Base-by-base conservation (phyloP, 306 rosid genomes). In the Bauhinia variegata region DNA sequence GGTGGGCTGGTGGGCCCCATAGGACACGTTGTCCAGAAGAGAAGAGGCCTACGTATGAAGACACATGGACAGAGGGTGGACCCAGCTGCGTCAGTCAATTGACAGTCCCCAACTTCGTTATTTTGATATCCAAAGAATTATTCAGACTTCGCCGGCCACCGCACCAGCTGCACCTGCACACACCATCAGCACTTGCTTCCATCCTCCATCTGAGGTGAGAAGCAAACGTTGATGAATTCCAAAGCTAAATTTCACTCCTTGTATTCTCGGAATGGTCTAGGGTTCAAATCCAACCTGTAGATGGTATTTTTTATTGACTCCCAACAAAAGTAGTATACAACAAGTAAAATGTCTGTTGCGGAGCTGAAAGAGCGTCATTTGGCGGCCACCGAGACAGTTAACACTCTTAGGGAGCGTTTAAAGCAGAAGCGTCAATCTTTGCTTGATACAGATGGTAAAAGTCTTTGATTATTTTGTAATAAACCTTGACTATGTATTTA, bases 291-390 rank as follows among this genome's bases (percentile, higher is more conserved):
- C 10, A 47, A 5, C 42, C 11, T 15, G 60, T 36, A 53, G n/a
- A 23, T 73, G 72, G 13, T 19, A 31, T 23, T 58, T 43, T 68
- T 36, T 12, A 36, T 36, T 67, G 11, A 68, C 0, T n/a, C 5
- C 14, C 61, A 9, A 33, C 11, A 10, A 19, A 11, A 11, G 4
- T 28, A 28, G 31, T n/a, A 54, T n/a, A 15, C 6, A n/a, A 30
- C 54, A 60, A 67, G 41, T 38, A 55, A 61, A 59, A 92, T 92
- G 98, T 89, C 96, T 17, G 96, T 86, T 70, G 73, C 91, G 58
- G 98, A 92, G 84, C 87, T 92, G 19, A 89, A 89, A 63, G 96
- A 92, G 75, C 91, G 98, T 69, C 98, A 87, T 82, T 78, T 67
- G 68, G 82, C 83, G 31, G 96, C 98, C 0, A 84, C 74, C 11